Percentiles rank a stretch among this genome's conserved stretches.
These are phyloP conservation scores for Halteria grandinella DNA, from an alignment of 73 alveolate species.

Conservation along the genomic window DNA sequence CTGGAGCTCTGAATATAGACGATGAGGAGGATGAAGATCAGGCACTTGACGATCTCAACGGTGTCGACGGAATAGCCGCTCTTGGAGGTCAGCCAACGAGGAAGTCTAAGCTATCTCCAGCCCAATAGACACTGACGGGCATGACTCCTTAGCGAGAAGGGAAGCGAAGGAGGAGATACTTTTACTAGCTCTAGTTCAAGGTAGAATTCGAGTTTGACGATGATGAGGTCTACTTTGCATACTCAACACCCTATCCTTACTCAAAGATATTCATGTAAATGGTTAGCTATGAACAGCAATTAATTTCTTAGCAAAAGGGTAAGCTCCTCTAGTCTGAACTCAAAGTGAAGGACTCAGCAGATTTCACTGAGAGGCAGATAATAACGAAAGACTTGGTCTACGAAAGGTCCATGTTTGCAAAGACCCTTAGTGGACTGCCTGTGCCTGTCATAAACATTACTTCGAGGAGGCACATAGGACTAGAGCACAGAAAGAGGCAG, in stretches of 20 bases:
- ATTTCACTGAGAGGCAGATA: constrained; percentile 3
- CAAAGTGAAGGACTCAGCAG: constrained; percentile 5
- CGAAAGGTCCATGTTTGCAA: constrained; percentile 11
- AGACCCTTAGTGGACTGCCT: constrained; percentile 42
- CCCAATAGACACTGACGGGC: too few relatives aligned
- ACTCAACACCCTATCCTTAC: constrained; percentile 57
- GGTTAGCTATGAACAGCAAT: constrained; percentile 1
- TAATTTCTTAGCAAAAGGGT: background rate
- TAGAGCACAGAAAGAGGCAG: constrained; percentile 50
- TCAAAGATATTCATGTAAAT: constrained; percentile 9
- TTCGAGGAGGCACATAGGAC: background rate
- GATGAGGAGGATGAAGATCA: constrained; percentile 66
- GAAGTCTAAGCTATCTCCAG: background rate
- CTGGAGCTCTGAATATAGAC: constrained; percentile 56
- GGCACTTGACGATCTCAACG: constrained; percentile 40
- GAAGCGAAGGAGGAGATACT: constrained; percentile 48
- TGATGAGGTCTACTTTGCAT: constrained; percentile 70
- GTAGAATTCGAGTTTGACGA: constrained; percentile 44
- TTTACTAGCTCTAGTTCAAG: constrained; percentile 43
- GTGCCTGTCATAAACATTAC: constrained; percentile 20
- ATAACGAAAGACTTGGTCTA: constrained; percentile 6
- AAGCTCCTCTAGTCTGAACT: background rate
- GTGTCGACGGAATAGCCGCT: constrained; percentile 42
- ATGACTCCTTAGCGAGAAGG: background rate
- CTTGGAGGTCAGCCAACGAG: background rate